phyloP scores from a whole-genome alignment of 1,284 basidiomycete species.

The Sanghuangporus weigelae region DNA sequence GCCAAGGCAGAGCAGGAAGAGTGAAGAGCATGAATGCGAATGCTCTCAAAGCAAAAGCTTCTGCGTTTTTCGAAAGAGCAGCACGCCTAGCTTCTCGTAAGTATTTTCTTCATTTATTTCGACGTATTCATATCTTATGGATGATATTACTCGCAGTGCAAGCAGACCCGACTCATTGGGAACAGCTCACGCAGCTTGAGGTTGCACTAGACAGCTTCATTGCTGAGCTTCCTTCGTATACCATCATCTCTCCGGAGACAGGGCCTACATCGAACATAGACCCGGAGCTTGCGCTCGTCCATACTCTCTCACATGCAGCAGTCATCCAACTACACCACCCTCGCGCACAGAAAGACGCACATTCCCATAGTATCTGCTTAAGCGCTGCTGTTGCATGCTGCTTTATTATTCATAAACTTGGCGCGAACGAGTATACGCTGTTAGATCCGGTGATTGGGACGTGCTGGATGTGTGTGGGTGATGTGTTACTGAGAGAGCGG shows the following conservation, averaged over 20 bases:
- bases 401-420: constrained; percentile 40
- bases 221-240: constrained; percentile 35
- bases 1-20: background rate
- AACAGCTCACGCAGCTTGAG: constrained; percentile 36
- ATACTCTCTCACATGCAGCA: constrained; percentile 45
- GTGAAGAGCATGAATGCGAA: constrained; percentile 1
- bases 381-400: constrained; percentile 41
- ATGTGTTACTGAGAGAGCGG: constrained; percentile 32
- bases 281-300: constrained; percentile 42
- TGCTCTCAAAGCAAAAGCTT: constrained; percentile 41
- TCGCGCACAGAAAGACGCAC: constrained; percentile 28
- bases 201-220: constrained; percentile 40
- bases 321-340: constrained; percentile 45
- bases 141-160: constrained; percentile 11
- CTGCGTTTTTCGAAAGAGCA: constrained; percentile 46
- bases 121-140: constrained; percentile 4
- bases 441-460: constrained; percentile 39
- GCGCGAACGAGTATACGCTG: constrained; percentile 44
- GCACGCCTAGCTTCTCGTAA: constrained; percentile 39
- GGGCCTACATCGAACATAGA: constrained; percentile 24
- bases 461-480: constrained; percentile 37
- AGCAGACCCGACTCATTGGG: constrained; percentile 25
- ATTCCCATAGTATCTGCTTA: constrained; percentile 33
- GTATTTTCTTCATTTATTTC: constrained; percentile 21
- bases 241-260: constrained; percentile 9